Conservation (phyloP, 306 rosid species). For the Biancaea sappan region DNA sequence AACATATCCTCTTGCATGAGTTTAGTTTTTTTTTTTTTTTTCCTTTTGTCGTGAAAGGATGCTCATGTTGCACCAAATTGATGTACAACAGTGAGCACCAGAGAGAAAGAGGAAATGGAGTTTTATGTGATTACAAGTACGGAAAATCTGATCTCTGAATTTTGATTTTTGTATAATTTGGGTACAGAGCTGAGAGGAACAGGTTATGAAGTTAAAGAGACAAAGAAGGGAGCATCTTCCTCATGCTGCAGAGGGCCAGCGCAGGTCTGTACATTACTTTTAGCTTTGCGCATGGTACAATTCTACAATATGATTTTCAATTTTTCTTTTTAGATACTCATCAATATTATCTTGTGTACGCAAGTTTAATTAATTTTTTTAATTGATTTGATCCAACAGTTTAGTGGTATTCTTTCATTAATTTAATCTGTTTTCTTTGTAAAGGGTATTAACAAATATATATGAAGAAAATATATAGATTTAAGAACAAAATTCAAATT, state of each 20-base stretch:
- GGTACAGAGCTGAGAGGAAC: constrained; percentile 56
- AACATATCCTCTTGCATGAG: not conserved
- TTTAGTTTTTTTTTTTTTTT: constrained; percentile 25
- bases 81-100: not conserved
- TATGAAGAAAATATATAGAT: too few relatives aligned
- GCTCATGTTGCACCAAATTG: constrained; percentile 3
- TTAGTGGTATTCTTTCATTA: too few relatives aligned
- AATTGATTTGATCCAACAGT: not conserved
- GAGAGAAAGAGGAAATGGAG: constrained; percentile 4
- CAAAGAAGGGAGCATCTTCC: constrained; percentile 60
- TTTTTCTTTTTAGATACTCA: too few relatives aligned
- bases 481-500: too few relatives aligned
- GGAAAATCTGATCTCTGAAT: constrained; percentile 25
- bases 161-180: constrained; percentile 43
- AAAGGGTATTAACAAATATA: too few relatives aligned
- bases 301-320: constrained; percentile 34
- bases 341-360: too few relatives aligned
- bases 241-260: constrained; percentile 51
- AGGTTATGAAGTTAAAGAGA: constrained; percentile 55
- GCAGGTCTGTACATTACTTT: constrained; percentile 52
- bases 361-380: too few relatives aligned
- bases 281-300: constrained; percentile 36
- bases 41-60: constrained; percentile 43
- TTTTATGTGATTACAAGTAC: constrained; percentile 16
- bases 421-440: too few relatives aligned